phyloP scores from a whole-genome alignment of 805 yeast species.

The Metschnikowia corniflorae region DNA sequence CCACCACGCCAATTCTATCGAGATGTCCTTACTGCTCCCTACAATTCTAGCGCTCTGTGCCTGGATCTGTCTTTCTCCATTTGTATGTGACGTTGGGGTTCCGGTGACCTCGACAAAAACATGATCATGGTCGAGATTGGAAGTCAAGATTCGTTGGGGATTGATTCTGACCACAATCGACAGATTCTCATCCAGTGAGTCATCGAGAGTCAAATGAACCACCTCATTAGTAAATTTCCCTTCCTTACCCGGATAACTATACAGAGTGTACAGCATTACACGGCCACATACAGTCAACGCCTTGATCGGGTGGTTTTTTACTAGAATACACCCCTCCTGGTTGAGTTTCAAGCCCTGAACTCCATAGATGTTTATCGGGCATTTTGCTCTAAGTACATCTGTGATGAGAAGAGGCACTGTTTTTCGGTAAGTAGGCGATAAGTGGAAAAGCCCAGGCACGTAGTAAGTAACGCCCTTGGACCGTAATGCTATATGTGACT shows the following conservation, averaged over 20 bases:
- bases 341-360: conserved; percentile 14
- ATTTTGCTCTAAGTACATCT: conserved; percentile 24
- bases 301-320: conserved; percentile 35
- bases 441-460: conserved; percentile 33
- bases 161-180: conserved; percentile 22
- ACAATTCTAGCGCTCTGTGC: conserved; percentile 11
- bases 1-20: conserved; percentile 31
- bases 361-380: conserved; percentile 16
- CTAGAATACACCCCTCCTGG: conserved; percentile 14
- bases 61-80: conserved; percentile 8
- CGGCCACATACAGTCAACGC: conserved; percentile 26
- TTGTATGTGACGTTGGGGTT: conserved; percentile 8
- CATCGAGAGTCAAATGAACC: conserved; percentile 29
- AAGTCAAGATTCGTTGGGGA: conserved; percentile 14
- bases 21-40: conserved; percentile 20
- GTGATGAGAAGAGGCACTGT: conserved; percentile 26
- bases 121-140: conserved; percentile 19
- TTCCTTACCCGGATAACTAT: conserved; percentile 1
- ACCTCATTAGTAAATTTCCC: conserved; percentile 7
- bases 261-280: conserved; percentile 16
- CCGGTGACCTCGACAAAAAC: conserved; percentile 26
- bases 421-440: conserved; percentile 24
- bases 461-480: conserved; percentile 23
- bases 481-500: conserved; percentile 32
- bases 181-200: conserved; percentile 31